Evolutionary conservation across 2,329 filamentous ascomycete species (phyloP), one percentile per base, ranked within the genome.

Genomic region (Nothopassalora personata): DNA sequence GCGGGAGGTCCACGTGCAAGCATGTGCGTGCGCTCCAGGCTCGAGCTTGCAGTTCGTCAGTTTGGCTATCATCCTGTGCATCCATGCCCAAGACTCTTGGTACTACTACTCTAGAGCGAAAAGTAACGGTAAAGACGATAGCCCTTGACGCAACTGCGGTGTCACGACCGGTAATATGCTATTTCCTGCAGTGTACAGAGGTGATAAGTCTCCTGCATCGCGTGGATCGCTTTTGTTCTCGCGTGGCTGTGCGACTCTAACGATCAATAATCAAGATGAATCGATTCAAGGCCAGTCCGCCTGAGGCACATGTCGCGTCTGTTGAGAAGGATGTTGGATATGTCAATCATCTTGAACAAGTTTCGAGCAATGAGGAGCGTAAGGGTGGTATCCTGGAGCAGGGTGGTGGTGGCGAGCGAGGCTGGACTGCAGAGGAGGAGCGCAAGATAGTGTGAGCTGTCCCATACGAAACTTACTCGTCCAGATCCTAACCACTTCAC

Each of bases 361-460:
- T 53, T n/a, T 58, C 61, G 6, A 56, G 48, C 23, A 59, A 31
- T 18, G 60, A 53, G 9, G 56, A 53, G 15, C 54, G 53, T 9
- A 58, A 61, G 27, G 11, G 56, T 48, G 18, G 50, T 36, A 39
- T 23, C 19, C 30, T 49, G 15, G 51, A 51, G 53, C 47, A 57
- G 39, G 18, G 36, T 27, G 18, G 36, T 27, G 18, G 13, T 13
- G 46, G 48, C 6, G 30, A 58, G 18, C 57, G 54, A 30, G 68
- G 70, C 51, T 73, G 71, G 70, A 70, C 70, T 10, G 49, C 62
- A 13, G 71, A 70, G 47, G 70, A 73, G 54, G 71, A 73, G 57
- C 55, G 55, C 15, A 66, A 64, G 28, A 60, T 72, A 8, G 65
- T 70, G 63, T 70, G 62, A 46, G 63, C 61, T 15, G 9, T 19